A percentile compares a stretch with the other conserved stretches of the same genome.
These are phyloP conservation scores for Citrus reticulata DNA, from an alignment of 345 rosid genomes.

Conservation along the genomic window DNA sequence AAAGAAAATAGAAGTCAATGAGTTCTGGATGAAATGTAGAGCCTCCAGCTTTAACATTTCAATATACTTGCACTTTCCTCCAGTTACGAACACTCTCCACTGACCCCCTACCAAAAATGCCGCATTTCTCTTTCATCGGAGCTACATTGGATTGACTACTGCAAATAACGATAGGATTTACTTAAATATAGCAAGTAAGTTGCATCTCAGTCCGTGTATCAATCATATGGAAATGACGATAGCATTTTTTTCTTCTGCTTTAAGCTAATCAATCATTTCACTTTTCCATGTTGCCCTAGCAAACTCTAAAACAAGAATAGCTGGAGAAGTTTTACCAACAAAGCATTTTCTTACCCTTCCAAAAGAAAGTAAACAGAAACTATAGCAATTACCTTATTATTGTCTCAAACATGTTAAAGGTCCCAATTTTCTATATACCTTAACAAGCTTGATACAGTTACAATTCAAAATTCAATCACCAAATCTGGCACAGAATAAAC, in stretches of 20 bases:
- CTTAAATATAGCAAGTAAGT: too few relatives aligned
- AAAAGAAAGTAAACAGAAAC: not conserved
- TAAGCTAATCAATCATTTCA: not conserved
- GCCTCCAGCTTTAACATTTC: not conserved
- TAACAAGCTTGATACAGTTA: not conserved
- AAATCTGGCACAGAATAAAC: not conserved
- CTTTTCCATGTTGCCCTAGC: not conserved
- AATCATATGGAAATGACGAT: not conserved
- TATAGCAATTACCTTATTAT: not conserved
- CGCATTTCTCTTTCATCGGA: too few relatives aligned
- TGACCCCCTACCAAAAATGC: too few relatives aligned
- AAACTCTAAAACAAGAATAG: not conserved
- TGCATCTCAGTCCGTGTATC: too few relatives aligned
- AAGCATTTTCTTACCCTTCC: not conserved
- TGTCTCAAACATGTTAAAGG: not conserved
- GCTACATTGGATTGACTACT: not conserved
- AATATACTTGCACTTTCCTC: not conserved
- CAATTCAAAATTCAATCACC: not conserved
- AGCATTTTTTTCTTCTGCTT: not conserved
- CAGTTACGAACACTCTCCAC: not conserved
- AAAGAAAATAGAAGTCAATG: too few relatives aligned
- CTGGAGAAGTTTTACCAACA: not conserved
- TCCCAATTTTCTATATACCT: not conserved
- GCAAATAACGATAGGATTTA: not conserved
- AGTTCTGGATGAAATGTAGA: too few relatives aligned